Base-by-base conservation (phyloP, 495 filamentous ascomycete species). In the Mytilinidion resinicola region DNA sequence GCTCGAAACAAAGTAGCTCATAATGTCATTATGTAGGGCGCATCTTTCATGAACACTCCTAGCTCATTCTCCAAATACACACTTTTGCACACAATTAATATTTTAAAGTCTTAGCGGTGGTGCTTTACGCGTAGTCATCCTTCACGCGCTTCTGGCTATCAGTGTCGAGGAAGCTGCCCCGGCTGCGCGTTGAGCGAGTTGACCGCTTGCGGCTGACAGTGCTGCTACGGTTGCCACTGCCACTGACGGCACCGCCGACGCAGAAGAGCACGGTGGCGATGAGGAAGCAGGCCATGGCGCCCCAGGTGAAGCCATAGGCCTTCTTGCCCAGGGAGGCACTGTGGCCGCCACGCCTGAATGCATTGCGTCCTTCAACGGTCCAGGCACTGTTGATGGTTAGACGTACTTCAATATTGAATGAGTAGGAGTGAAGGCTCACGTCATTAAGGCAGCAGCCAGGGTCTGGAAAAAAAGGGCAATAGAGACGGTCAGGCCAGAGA, bases 241-340 rank as follows among this genome's bases (percentile, higher is more conserved):
- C 3, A 6, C 25, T 30, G 12, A 55, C 53, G 47, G 59, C 61
- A 51, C 68, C 77, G 19, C 77, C 80, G 1, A 82, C 48, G 73
- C 84, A 91, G 75, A 91, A 88, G 15, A 90, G 68, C 25, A 90
- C 50, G 11, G 82, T 86, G 14, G 88, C 81, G 51, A 95, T 72
- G 58, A 91, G 73, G 48, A 89, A 78, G 47, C 82, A 84, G 1
- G 78, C 82, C 65, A 85, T 82, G 4, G 88, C 80, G 2, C 85
- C 85, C 91, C 91, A 96, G 73, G 86, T 89, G 74, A 95, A 96
- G 30, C 82, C 91, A 63, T 88, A 91, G 7, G 87, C 84, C 60
- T 90, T 89, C 14, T 71, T 62, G 25, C 91, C 91, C 5, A 96
- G 70, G 8, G 63, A 70, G 20, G 91, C 82, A 37, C 58, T 51